Conservation (phyloP, 2,329 filamentous ascomycete species). For the Tolypocladium amazonense region DNA sequence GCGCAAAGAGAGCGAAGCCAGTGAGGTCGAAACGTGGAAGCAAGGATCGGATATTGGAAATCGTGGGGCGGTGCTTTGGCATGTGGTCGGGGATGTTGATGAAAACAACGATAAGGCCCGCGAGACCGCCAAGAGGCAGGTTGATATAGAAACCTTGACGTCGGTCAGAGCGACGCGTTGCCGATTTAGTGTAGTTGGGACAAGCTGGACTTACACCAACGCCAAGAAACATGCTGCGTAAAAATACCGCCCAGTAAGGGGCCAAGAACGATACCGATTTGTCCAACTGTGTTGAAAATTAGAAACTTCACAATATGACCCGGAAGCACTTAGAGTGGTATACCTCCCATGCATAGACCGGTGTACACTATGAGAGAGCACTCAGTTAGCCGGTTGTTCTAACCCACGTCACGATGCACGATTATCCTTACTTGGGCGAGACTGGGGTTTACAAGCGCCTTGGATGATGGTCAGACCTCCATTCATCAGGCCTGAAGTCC, state of each 20-base stretch:
- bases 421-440: background rate
- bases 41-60: background rate
- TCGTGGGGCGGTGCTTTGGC: background rate
- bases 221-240: background rate
- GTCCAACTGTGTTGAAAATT: background rate
- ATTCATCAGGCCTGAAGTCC: background rate
- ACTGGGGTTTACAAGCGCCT: background rate
- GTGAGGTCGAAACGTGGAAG: background rate
- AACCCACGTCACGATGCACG: background rate
- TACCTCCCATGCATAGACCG: background rate
- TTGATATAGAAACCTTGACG: background rate
- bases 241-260: background rate
- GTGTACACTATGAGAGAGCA: background rate
- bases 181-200: background rate
- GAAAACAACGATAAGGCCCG: background rate
- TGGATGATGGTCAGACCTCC: background rate
- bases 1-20: background rate
- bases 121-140: background rate
- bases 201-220: background rate
- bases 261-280: background rate
- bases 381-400: background rate
- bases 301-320: background rate
- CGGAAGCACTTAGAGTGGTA: too few species aligned
- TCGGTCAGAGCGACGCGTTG: background rate
- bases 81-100: background rate